These are phyloP conservation scores for Hericium rajendrae DNA, from an alignment of 768 basidiomycete species.

Conservation along the genomic window DNA sequence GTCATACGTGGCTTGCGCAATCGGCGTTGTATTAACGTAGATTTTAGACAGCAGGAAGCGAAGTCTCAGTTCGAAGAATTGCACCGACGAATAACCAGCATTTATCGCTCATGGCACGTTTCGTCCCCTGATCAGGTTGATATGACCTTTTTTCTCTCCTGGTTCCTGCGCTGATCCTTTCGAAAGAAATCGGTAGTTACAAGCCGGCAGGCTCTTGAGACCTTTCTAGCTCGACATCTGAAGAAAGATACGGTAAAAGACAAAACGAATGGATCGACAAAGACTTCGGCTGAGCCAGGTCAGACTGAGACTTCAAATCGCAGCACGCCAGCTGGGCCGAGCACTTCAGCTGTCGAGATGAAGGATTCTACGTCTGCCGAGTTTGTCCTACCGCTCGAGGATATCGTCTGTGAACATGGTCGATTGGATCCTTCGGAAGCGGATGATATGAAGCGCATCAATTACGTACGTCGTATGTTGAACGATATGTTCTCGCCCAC, in stretches of 20 bases:
- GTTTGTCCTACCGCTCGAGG: neutral
- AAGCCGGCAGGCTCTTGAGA: constrained; percentile 48
- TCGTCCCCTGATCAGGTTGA: constrained; percentile 38
- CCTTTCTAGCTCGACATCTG: constrained; percentile 22
- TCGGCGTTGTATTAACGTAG: no score
- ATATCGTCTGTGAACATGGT: constrained; percentile 53
- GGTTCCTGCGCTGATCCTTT: neutral
- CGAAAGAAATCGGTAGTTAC: constrained; percentile 47
- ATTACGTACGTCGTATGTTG: neutral
- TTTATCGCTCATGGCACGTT: constrained; percentile 58
- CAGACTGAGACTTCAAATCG: no score
- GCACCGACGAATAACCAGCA: constrained; percentile 43
- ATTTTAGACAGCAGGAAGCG: constrained; percentile 24
- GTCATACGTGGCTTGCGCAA: constrained; percentile 8
- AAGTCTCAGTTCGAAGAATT: constrained; percentile 38
- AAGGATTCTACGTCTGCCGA: no score
- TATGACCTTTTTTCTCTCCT: neutral
- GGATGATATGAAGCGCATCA: constrained; percentile 57
- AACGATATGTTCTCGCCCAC: constrained; percentile 17
- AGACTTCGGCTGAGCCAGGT: no score
- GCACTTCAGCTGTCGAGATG: no score
- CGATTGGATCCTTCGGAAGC: constrained; percentile 51
- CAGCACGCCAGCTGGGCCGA: no score
- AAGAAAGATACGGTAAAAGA: neutral
- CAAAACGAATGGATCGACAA: no score